A percentile compares a stretch with the other conserved stretches of the same genome.
phyloP scores from a whole-genome alignment of 768 basidiomycete species.

The Xerocomus potaroensis region DNA sequence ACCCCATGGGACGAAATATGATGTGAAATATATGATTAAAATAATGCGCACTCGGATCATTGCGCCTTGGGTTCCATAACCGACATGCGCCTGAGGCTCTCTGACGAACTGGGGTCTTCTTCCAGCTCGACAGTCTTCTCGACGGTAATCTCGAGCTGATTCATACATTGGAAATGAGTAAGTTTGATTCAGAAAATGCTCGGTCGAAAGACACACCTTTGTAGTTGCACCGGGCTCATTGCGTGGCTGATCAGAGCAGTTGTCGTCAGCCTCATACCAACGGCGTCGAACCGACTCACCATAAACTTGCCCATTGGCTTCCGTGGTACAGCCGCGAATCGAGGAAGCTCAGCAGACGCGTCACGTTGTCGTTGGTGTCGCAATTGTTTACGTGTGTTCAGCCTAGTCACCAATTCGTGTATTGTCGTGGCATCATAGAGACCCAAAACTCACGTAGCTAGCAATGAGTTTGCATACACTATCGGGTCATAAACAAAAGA shows the following conservation, averaged over 20 bases:
- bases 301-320: slow-evolving; percentile 2
- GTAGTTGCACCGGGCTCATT: slow-evolving; percentile 6
- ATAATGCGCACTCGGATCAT: slow-evolving; percentile 1
- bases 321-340: slow-evolving; percentile 19
- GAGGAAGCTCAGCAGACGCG: slow-evolving; percentile 27
- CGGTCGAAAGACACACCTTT: slow-evolving; percentile 14
- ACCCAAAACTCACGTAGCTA: slow-evolving; percentile 35
- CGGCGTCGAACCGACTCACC: slow-evolving; percentile 8
- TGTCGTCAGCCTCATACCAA: background rate
- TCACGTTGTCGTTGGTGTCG: slow-evolving; percentile 27
- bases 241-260: slow-evolving; percentile 8
- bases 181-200: background rate
- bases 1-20: background rate
- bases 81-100: slow-evolving; percentile 5
- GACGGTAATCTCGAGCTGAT: slow-evolving; percentile 28
- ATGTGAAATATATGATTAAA: background rate
- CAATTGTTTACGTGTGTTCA: slow-evolving; percentile 36
- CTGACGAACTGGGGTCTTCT: slow-evolving; percentile 5
- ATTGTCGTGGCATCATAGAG: background rate
- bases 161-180: background rate
- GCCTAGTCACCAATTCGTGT: slow-evolving; percentile 15
- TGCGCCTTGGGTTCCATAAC: slow-evolving; percentile 3
- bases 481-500: background rate
- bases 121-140: slow-evolving; percentile 29
- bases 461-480: slow-evolving; percentile 51